Evolutionary conservation across 192 early-diverging fungal species (phyloP).

Genomic region (Geranomyces variabilis): DNA sequence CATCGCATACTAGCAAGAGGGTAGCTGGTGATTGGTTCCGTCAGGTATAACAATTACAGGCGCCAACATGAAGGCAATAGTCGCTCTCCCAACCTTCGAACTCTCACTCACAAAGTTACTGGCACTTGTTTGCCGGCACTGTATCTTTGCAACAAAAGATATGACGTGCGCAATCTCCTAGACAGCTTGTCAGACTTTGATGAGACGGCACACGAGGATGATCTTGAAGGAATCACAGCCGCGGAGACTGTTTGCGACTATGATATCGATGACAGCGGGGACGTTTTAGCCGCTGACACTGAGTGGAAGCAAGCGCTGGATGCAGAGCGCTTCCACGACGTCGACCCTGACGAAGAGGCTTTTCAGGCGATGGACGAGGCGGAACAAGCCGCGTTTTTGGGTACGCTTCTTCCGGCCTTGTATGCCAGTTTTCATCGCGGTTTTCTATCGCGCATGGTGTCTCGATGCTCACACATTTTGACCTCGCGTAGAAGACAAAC

Average conservation of each 20-base stretch:
- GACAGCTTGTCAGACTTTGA: slow-evolving; percentile 41
- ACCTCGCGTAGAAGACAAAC: too few relatives aligned
- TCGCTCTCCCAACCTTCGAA: not conserved
- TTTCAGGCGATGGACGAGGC: slow-evolving; percentile 59
- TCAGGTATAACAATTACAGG: too few relatives aligned
- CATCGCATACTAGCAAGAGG: too few relatives aligned
- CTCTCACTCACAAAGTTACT: too few relatives aligned
- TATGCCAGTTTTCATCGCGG: too few relatives aligned
- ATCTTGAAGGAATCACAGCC: not conserved
- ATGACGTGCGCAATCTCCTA: slow-evolving; percentile 65
- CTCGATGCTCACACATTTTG: too few relatives aligned
- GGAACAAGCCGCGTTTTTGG: slow-evolving; percentile 55
- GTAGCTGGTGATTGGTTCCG: too few relatives aligned
- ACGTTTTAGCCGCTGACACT: slow-evolving; percentile 24
- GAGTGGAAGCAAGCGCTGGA: slow-evolving; percentile 29
- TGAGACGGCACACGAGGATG: not conserved
- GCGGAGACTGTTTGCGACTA: not conserved
- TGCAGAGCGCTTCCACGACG: slow-evolving; percentile 60
- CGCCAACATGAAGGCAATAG: too few relatives aligned
- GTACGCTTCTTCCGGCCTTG: too few relatives aligned
- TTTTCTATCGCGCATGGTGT: not conserved
- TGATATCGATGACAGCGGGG: not conserved
- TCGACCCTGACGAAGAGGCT: slow-evolving; percentile 63
- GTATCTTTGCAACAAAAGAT: too few relatives aligned
- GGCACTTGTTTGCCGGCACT: too few relatives aligned